A percentile compares a stretch with the other conserved stretches of the same genome.
Evolutionary conservation across 257 asterid genomes (phyloP).

Genomic region (Nicotiana tabacum): DNA sequence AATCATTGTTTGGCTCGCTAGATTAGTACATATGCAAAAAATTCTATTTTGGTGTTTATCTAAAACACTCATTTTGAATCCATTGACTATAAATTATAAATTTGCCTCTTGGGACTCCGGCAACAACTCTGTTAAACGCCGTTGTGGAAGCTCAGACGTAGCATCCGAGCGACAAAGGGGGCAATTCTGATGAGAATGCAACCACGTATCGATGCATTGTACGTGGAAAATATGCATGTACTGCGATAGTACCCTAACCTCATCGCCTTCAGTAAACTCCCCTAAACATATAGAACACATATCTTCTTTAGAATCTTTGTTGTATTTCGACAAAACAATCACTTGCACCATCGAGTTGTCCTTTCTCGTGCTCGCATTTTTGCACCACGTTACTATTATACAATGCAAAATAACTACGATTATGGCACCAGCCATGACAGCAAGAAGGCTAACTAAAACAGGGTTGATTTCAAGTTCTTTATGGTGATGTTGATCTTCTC

Average conservation of each 20-base stretch:
- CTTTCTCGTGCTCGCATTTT: not conserved
- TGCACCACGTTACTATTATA: constrained; percentile 10
- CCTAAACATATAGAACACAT: constrained; percentile 36
- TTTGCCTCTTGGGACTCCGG: not conserved
- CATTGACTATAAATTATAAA: not conserved
- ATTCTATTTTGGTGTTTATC: not conserved
- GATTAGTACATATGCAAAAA: not conserved
- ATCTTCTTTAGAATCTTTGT: constrained; percentile 30
- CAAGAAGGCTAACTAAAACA: constrained; percentile 40
- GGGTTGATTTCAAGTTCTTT: constrained; percentile 32
- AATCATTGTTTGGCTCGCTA: not conserved
- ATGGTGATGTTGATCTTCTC: constrained; percentile 13
- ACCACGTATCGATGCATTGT: constrained; percentile 40
- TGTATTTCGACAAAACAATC: constrained; percentile 21
- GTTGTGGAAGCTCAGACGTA: constrained; percentile 3
- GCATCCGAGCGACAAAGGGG: constrained; percentile 53
- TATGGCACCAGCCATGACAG: constrained; percentile 47
- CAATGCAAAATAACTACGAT: constrained; percentile 46
- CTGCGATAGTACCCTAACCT: constrained; percentile 20
- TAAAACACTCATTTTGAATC: not conserved
- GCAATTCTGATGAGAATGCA: constrained; percentile 37
- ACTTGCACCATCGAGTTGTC: constrained; percentile 14
- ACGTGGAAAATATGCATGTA: constrained; percentile 30
- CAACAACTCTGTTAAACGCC: not conserved
- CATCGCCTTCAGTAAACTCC: constrained; percentile 28